Evolutionary conservation across 768 basidiomycete species (phyloP).

Genomic region (Naganishia vishniacii): DNA sequence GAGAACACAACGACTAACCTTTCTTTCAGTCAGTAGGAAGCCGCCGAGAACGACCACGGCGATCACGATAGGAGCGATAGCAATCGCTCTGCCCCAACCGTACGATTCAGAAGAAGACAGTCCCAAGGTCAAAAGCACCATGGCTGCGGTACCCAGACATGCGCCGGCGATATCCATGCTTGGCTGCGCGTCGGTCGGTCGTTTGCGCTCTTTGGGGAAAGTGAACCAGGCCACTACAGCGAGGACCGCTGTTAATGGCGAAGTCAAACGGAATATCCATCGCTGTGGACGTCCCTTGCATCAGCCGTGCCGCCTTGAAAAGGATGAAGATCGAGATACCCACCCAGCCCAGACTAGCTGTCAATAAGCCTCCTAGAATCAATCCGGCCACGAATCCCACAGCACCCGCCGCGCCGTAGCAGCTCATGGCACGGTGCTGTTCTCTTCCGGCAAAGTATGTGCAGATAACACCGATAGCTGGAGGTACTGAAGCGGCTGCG

Average conservation of each 20-base stretch:
- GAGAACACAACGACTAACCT: neutral
- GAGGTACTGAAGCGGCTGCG: conserved; percentile 27
- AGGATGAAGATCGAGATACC: too few relatives aligned
- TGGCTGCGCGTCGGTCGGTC: conserved; percentile 3
- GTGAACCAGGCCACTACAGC: conserved; percentile 21
- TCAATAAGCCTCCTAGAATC: neutral
- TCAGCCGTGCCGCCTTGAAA: neutral
- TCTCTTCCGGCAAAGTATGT: conserved; percentile 26
- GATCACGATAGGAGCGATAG: conserved; percentile 27
- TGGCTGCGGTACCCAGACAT: conserved; percentile 21
- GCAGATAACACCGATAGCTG: conserved; percentile 27
- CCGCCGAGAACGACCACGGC: conserved; percentile 23
- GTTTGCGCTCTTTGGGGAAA: conserved; percentile 20
- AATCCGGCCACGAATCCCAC: conserved; percentile 23
- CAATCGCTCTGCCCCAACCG: conserved; percentile 27
- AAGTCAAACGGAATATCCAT: conserved; percentile 22
- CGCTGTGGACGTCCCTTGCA: neutral
- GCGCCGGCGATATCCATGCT: conserved; percentile 31
- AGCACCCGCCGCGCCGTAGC: conserved; percentile 28
- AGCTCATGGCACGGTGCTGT: conserved; percentile 20
- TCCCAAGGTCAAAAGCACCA: conserved; percentile 29
- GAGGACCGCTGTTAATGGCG: conserved; percentile 2
- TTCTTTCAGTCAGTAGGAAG: conserved; percentile 28
- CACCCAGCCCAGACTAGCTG: conserved; percentile 15
- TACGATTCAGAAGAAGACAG: conserved; percentile 18